A percentile compares a stretch with the other conserved stretches of the same genome.
These are phyloP conservation scores for Venturia carpophila DNA, from an alignment of 2,329 filamentous ascomycete genomes.

Conservation along the genomic window DNA sequence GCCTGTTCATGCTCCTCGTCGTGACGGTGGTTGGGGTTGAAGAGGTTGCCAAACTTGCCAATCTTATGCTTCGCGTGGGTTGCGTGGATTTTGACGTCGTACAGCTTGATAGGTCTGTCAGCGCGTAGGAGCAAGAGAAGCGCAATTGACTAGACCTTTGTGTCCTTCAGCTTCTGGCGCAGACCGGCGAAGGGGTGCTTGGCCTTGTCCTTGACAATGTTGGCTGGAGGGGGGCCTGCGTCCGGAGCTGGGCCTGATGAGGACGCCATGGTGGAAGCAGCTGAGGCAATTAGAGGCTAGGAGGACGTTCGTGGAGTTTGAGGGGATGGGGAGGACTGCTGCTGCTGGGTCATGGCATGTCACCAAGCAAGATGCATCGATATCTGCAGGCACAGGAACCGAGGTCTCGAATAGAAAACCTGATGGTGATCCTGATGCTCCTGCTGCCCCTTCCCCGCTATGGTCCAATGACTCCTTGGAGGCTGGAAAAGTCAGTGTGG, in stretches of 20 bases:
- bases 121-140: not conserved
- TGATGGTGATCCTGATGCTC: too few species aligned
- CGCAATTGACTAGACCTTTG: slow-evolving; percentile 24
- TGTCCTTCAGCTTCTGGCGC: slow-evolving; percentile 40
- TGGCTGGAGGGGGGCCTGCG: not conserved
- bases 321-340: not conserved
- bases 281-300: not conserved
- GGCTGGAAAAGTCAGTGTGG: not conserved
- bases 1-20: slow-evolving; percentile 84
- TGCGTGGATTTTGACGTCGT: slow-evolving; percentile 45
- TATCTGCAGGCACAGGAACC: too few species aligned
- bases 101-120: slow-evolving; percentile 24
- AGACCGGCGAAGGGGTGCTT: slow-evolving; percentile 34
- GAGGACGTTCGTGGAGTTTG: not conserved
- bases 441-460: too few species aligned
- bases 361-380: not conserved
- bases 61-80: slow-evolving; percentile 54
- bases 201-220: slow-evolving; percentile 28
- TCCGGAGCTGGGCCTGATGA: slow-evolving; percentile 2
- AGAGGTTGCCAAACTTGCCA: slow-evolving; percentile 57
- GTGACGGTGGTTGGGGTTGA: slow-evolving; percentile 85
- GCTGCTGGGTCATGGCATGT: not conserved
- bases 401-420: too few species aligned
- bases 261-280: not conserved
- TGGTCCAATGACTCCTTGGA: too few species aligned